Conservation (phyloP, 768 basidiomycete genomes). For the Chalciporus pseudorubinellus region DNA sequence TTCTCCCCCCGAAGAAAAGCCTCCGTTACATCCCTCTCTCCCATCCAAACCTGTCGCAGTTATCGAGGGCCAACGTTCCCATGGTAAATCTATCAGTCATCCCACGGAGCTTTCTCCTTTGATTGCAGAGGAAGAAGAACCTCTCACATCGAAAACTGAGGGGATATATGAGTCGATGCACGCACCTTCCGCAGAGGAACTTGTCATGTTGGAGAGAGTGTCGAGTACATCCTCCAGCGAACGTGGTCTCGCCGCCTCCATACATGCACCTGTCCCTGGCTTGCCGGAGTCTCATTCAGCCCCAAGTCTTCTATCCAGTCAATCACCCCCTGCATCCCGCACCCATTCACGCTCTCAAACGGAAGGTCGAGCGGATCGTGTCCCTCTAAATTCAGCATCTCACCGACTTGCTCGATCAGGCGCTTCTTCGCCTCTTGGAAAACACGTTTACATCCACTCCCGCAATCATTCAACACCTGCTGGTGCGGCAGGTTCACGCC, state of each 20-base stretch:
- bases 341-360: conserved; percentile 58
- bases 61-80: conserved; percentile 14
- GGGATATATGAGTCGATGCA: conserved; percentile 31
- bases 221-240: conserved; percentile 24
- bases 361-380: conserved; percentile 42
- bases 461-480: conserved; percentile 67
- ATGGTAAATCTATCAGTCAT: conserved; percentile 14
- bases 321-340: conserved; percentile 26
- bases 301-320: conserved; percentile 32
- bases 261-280: conserved; percentile 49
- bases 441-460: conserved; percentile 35
- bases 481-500: conserved; percentile 37
- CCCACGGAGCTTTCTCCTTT: conserved; percentile 9
- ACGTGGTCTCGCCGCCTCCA: conserved; percentile 48
- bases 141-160: conserved; percentile 12
- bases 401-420: conserved; percentile 43
- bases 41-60: conserved; percentile 43
- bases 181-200: conserved; percentile 19
- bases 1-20: conserved; percentile 15
- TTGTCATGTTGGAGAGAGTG: conserved; percentile 14
- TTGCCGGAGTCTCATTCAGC: conserved; percentile 40
- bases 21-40: conserved; percentile 44
- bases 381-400: conserved; percentile 21
- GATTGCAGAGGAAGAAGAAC: conserved; percentile 15
- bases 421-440: conserved; percentile 43